Conservation (phyloP, 2,329 filamentous ascomycete species). For the Talaromyces sp. region DNA sequence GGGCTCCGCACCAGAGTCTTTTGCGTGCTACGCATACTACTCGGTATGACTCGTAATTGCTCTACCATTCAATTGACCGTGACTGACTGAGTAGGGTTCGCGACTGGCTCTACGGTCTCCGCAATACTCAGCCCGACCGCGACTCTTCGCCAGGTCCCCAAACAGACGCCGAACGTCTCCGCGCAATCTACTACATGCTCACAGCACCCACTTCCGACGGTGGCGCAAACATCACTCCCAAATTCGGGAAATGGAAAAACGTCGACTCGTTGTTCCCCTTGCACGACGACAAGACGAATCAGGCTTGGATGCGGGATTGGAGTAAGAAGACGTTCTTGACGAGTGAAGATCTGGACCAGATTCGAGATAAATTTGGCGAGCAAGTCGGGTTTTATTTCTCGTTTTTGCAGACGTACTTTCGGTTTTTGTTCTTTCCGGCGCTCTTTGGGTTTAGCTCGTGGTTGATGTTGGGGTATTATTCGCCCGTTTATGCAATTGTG, state of each 20-base stretch:
- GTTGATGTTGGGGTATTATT: constrained; percentile 79
- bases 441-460: constrained; percentile 74
- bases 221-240: constrained; percentile 72
- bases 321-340: constrained; percentile 50
- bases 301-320: constrained; percentile 71
- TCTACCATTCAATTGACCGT: neutral
- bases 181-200: constrained; percentile 82
- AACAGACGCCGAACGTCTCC: constrained; percentile 82
- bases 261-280: constrained; percentile 74
- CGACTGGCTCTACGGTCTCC: constrained; percentile 92
- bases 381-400: constrained; percentile 92
- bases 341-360: constrained; percentile 67
- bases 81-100: constrained; percentile 61
- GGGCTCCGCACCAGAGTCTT: constrained; percentile 72
- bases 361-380: constrained; percentile 74
- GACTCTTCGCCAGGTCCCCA: constrained; percentile 72
- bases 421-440: constrained; percentile 77
- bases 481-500: constrained; percentile 72
- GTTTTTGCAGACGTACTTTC: constrained; percentile 90
- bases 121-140: constrained; percentile 70
- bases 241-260: constrained; percentile 66
- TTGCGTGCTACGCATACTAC: constrained; percentile 79
- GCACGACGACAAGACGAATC: constrained; percentile 74
- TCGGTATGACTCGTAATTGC: constrained; percentile 44
- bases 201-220: constrained; percentile 69